Base-by-base conservation (phyloP, 2,329 filamentous ascomycete genomes). In the Monosporascus sp. region DNA sequence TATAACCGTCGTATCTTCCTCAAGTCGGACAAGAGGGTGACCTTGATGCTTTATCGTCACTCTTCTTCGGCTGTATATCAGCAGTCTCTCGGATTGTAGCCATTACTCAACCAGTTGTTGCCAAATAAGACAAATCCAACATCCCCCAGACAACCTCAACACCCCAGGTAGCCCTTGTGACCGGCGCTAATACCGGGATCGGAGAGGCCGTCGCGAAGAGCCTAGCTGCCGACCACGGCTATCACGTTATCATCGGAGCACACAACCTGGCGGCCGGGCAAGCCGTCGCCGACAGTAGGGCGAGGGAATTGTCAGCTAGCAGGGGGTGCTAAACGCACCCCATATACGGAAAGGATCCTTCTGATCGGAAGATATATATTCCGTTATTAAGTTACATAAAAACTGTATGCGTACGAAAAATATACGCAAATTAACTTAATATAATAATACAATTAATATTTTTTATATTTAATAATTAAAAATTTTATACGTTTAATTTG, bases 161-260 rank as follows among this genome's bases (percentile, higher is more conserved):
- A 38, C 27, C 38, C 7, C 43, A 52, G 48, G 48, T 55, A 36
- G 50, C 51, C 16, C 49, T 58, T 20, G 56, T 58, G 8, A 52
- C 53, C 26, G 56, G 53, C 19, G 51, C 51, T 17, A 58, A 53
- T 43, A 31, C 24, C 2, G 53, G 53, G 22, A 36, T 58, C 47
- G 56, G 56, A 19, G 27, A 40, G n/a, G 48, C 56, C 22, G 43
- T 52, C 19, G 51, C 56, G 19, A 31, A 9, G 27, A 26, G 26
- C 27, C 56, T 58, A 9, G 53, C 56, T 5, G 44, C 24, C 7
- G 45, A 53, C 22, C 49, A 58, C 38, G 49, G 51, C 8, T 52
- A 50, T 41, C 36, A 49, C 45, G 51, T 56, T 5, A 55, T 58
- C 49, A 53, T 58, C 40, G 56, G 53, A 5, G 41, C 53, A 17